A percentile compares a stretch with the other conserved stretches of the same genome.
These are phyloP conservation scores for Aspergillus coremiiformis DNA, from an alignment of 495 filamentous ascomycete species.

Conservation along the genomic window DNA sequence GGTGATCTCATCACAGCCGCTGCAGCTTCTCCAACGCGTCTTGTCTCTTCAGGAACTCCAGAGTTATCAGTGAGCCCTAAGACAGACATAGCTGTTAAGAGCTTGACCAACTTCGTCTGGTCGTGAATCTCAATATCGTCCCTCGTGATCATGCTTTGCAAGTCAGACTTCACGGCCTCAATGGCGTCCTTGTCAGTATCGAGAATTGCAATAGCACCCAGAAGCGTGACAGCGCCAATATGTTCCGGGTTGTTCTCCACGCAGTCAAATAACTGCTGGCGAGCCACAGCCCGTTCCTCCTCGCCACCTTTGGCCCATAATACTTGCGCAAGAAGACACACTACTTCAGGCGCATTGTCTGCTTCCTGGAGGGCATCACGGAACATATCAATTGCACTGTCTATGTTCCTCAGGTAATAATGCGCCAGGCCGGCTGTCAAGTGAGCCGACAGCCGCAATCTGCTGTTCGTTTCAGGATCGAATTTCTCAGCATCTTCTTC, in stretches of 20 bases:
- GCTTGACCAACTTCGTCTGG: conserved; percentile 45
- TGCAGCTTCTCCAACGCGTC: conserved; percentile 49
- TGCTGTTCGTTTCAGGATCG: conserved; percentile 52
- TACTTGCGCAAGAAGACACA: conserved; percentile 81
- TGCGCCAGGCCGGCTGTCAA: conserved; percentile 77
- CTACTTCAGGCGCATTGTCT: conserved; percentile 68
- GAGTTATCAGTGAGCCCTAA: conserved; percentile 31
- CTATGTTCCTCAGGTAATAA: conserved; percentile 58
- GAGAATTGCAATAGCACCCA: conserved; percentile 75
- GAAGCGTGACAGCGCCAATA: conserved; percentile 64
- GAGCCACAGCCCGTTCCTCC: conserved; percentile 63
- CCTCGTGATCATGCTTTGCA: conserved; percentile 60
- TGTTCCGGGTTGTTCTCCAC: conserved; percentile 68
- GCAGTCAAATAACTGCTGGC: conserved; percentile 70
- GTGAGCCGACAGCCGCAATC: conserved; percentile 73
- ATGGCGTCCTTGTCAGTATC: conserved; percentile 70
- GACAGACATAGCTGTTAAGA: conserved; percentile 50
- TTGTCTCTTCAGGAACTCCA: conserved; percentile 27
- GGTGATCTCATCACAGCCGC: conserved; percentile 73
- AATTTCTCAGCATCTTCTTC: conserved; percentile 45
- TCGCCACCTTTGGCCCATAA: conserved; percentile 84
- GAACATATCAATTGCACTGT: conserved; percentile 69
- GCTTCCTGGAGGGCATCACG: conserved; percentile 75
- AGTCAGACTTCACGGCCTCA: conserved; percentile 72
- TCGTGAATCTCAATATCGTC: conserved; percentile 45